phyloP scores from a whole-genome alignment of 2,329 filamentous ascomycete species.

The Venturia nashicola region DNA sequence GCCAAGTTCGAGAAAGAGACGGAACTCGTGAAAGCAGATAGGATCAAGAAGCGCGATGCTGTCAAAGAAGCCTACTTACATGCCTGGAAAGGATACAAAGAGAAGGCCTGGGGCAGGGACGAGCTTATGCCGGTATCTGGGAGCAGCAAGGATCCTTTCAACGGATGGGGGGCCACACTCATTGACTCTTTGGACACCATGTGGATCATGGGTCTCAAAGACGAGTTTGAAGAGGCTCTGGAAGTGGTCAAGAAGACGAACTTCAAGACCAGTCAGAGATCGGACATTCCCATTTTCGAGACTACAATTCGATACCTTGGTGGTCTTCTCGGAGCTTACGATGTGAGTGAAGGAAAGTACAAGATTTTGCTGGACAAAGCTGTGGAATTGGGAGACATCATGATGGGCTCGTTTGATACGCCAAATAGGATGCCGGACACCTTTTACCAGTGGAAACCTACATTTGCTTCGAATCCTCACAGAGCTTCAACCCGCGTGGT shows the following conservation, averaged over 20 bases:
- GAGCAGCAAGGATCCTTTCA: conserved; percentile 65
- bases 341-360: conserved; percentile 44
- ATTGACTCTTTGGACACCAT: conserved; percentile 65
- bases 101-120: conserved; percentile 73
- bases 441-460: conserved; percentile 42
- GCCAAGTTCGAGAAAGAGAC: conserved; percentile 44
- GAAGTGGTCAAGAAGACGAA: conserved; percentile 46
- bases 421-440: conserved; percentile 53
- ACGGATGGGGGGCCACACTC: conserved; percentile 79
- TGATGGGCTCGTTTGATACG: conserved; percentile 57
- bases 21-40: conserved; percentile 42
- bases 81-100: conserved; percentile 73
- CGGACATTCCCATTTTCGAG: conserved; percentile 55
- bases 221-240: conserved; percentile 54
- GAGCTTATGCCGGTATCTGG: conserved; percentile 67
- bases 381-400: conserved; percentile 48
- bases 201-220: conserved; percentile 57
- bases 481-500: conserved; percentile 15
- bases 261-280: conserved; percentile 40
- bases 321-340: conserved; percentile 57
- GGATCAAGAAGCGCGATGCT: conserved; percentile 49
- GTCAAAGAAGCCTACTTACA: conserved; percentile 66
- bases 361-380: conserved; percentile 49
- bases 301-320: conserved; percentile 61
- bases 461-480: conserved; percentile 12